These are phyloP conservation scores for Clitopilus passeckerianus DNA, from an alignment of 768 basidiomycete genomes.

Conservation along the genomic window DNA sequence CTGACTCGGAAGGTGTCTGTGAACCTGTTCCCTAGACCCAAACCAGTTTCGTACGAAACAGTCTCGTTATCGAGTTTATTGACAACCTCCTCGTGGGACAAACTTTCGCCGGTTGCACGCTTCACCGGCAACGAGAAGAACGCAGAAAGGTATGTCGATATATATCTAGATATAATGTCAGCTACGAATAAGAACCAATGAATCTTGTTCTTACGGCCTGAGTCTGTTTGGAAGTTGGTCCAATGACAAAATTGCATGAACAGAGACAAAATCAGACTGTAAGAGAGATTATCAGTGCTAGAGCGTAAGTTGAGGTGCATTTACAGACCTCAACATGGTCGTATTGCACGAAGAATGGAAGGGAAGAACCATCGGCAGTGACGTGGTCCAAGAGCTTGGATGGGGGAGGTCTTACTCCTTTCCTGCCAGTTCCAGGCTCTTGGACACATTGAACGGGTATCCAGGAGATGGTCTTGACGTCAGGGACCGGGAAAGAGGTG, in stretches of 20 bases:
- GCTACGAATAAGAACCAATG: background rate
- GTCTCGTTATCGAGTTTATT: slow-evolving; percentile 89
- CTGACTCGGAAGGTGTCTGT: slow-evolving; percentile 69
- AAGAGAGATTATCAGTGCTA: slow-evolving; percentile 5
- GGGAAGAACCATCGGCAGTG: slow-evolving; percentile 53
- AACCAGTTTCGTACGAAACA: slow-evolving; percentile 73
- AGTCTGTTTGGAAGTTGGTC: slow-evolving; percentile 66
- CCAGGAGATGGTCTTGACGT: slow-evolving; percentile 89
- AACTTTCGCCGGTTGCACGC: slow-evolving; percentile 58
- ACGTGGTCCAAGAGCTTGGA: slow-evolving; percentile 58
- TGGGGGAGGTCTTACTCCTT: slow-evolving; percentile 19
- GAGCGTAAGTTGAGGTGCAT: background rate
- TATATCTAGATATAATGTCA: slow-evolving; percentile 43
- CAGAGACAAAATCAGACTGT: slow-evolving; percentile 88
- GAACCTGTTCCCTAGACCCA: slow-evolving; percentile 65
- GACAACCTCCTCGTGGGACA: slow-evolving; percentile 87
- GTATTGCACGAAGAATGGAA: slow-evolving; percentile 91
- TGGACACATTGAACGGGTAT: slow-evolving; percentile 69
- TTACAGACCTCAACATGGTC: slow-evolving; percentile 78
- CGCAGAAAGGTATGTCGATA: slow-evolving; percentile 71
- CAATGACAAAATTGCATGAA: slow-evolving; percentile 78
- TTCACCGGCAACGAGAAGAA: slow-evolving; percentile 89
- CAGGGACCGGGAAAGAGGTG: slow-evolving; percentile 84
- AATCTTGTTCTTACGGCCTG: slow-evolving; percentile 53
- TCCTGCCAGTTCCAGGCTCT: slow-evolving; percentile 51